Base-by-base conservation (phyloP, 1,139 yeast species). In the Hansenula anomala region DNA sequence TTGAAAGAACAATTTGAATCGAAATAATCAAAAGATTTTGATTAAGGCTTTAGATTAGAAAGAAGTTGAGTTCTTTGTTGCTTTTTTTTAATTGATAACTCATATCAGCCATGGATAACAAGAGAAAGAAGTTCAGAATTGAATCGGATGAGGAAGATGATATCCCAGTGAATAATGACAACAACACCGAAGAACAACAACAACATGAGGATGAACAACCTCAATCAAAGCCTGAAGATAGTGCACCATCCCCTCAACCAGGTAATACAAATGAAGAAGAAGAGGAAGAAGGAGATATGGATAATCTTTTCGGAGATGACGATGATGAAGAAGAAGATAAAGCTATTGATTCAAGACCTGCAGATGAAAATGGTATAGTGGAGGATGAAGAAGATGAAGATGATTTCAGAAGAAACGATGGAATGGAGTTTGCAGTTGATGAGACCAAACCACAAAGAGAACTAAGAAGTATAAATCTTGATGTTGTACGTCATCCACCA, bases 401-500 rank as follows among this genome's bases (percentile, higher is more conserved):
- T 35, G 54, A 43, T 22, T 23, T 23, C 13, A 23, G 25, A 23
- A 11, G 13, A 23, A 12, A 60, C 20, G 58, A 47, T 4, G 57
- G 54, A 11, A 49, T 52, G 20, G 58, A 51, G 30, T 60, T 61
- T 39, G 69, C 63, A 6, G 66, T 65, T 3, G 64, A 58, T 11
- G 70, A 56, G 28, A 75, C 65, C 28, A 60, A 58, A 15, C 65
- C 59, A 20, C 65, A 63, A 13, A 63, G 60, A 33, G 67, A 66
- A 42, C 59, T 73, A 38, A 78, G 70, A 42, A 67, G 69, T 17
- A 68, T 76, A 14, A 83, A 81, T 41, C 67, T 85, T 29, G 78
- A 86, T 10, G 61, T 88, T 34, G 84, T 94, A 4, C 78, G 94
- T 55, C 95, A 86, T 58, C 84, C 84, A 23, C 63, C 52, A 44